Percentiles rank a stretch among this genome's conserved stretches.
These are phyloP conservation scores for Cucurbitaria berberidis DNA, from an alignment of 2,329 filamentous ascomycete species.

Conservation along the genomic window DNA sequence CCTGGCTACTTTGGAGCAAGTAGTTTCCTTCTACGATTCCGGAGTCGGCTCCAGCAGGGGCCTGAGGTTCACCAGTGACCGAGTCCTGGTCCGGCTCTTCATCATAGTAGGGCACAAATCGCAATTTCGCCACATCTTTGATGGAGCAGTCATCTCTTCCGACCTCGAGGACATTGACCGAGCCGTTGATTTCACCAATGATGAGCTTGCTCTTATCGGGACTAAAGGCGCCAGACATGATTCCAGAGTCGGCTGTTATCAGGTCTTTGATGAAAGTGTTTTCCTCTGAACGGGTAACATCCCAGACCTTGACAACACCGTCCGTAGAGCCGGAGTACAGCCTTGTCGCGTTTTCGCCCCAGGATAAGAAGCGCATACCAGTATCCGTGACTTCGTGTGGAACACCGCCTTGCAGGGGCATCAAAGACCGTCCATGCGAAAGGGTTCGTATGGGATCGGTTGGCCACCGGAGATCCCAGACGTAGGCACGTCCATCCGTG, in stretches of 20 bases:
- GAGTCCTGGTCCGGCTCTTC: background rate
- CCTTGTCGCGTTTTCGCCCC: conserved; percentile 59
- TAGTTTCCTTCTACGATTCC: conserved; percentile 30
- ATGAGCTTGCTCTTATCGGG: conserved; percentile 62
- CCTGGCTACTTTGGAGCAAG: conserved; percentile 41
- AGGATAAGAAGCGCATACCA: conserved; percentile 64
- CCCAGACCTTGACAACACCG: conserved; percentile 65
- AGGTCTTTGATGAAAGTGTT: conserved; percentile 61
- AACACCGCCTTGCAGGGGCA: conserved; percentile 53
- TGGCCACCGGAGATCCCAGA: conserved; percentile 63
- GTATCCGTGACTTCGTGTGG: conserved; percentile 61
- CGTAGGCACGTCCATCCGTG: conserved; percentile 64
- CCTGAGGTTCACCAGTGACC: conserved; percentile 1
- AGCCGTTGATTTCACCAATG: conserved; percentile 63
- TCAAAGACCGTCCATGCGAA: conserved; percentile 58
- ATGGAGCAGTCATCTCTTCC: conserved; percentile 42
- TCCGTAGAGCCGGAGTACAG: conserved; percentile 68
- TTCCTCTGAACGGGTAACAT: conserved; percentile 59
- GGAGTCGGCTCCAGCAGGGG: conserved; percentile 18
- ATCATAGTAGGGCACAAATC: conserved; percentile 33
- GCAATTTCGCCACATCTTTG: conserved; percentile 38
- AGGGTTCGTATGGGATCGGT: conserved; percentile 57
- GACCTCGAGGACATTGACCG: conserved; percentile 59
- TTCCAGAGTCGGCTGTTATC: conserved; percentile 56
- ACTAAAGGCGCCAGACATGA: conserved; percentile 65